Base-by-base conservation (phyloP, 768 basidiomycete genomes). In the Pleurotus djamor region DNA sequence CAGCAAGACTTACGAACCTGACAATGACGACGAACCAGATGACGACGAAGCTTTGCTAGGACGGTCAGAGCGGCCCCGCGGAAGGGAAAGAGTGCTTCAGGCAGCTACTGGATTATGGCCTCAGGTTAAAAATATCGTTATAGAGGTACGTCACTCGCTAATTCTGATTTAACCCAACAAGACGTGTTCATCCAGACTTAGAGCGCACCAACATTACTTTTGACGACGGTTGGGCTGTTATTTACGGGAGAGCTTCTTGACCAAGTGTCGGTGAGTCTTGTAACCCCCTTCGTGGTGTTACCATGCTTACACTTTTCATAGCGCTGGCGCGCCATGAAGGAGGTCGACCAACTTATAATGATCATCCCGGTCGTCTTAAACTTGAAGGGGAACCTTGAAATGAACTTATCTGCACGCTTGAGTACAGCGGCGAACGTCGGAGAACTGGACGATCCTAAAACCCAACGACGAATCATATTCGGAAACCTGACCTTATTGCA, bases 341-440 rank as follows among this genome's bases (percentile, higher is more conserved):
- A 90, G 44, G 86, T 98, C 50, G 90, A 98, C 77, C 95, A 98
- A 70, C 87, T 98, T 58, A 94, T 98, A 65, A 94, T 98, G 80
- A 92, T 98, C 56, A 88, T 98, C 3, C 96, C 96, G 9, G 94
- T 96, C 61, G 78, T 98, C 16, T 83, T 94, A 63, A 98, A 98
- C 66, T 84, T 99, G 59, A 98, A 97, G 67, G 97, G 96, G n/a
- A 94, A 99, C 68, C 83, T 98, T 38, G 97, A 98, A 73, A 98
- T 98, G 96, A 98, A 97, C 64, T 86, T 99, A 5, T 96, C 95
- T 3, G 94, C 97, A 0, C 84, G 96, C 12, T 81, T 99, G n/a
- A 90, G 92, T 1, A 99, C 97, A 0, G 90, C 95, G 1, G 91
- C 96, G 4, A 97, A 98, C 65, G 88, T 96, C 52, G 96, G 96